Evolutionary conservation across 2,329 filamentous ascomycete genomes (phyloP), one percentile per base, ranked within the genome.

Genomic region (Fusarium citri): DNA sequence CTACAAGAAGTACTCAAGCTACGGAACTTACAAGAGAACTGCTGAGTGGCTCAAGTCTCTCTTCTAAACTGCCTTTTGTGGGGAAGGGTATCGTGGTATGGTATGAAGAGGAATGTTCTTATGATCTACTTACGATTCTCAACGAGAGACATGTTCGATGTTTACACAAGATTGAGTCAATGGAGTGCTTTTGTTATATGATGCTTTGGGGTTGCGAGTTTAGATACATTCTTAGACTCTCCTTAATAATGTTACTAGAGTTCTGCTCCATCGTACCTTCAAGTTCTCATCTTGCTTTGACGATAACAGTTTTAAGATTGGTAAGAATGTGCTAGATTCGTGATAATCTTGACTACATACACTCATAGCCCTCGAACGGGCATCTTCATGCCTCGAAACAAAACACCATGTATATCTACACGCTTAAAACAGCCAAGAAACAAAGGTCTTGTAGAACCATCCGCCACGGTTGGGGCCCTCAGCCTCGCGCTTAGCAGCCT

Each of bases 401-500:
- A 18, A 31, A 63, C 34, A 31, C 40, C 34, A 55, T 25, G 16
- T 30, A 51, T 20, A 18, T 5, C 30, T 28, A 60, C 12, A 12
- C 28, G 40, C 45, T 69, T 77, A 81, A 64, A 81, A 81, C 55
- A 81, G 50, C 79, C 79, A 81, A 30, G 80, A 73, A 20, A 81
- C 30, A 55, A 80, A 81, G 20, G 73, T 74, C 73, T 80, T 75
- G 72, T 81, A 81, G 67, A 81, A 78, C 72, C 78, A 80, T 45
- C 71, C 68, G 14, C 77, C 76, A 16, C 66, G 71, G 68, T 69
- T 66, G 5, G 51, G 40, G 11, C 72, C 72, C 53, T 69, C 70
- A 10, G 66, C 28, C 45, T 76, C 78, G 30, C 68, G 66, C 41
- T 75, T 72, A 10, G 76, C 71, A 48, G 75, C 76, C 65, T 81